Base-by-base conservation (phyloP, 208 protist genomes). In the Trypanosomatidae sp. region DNA sequence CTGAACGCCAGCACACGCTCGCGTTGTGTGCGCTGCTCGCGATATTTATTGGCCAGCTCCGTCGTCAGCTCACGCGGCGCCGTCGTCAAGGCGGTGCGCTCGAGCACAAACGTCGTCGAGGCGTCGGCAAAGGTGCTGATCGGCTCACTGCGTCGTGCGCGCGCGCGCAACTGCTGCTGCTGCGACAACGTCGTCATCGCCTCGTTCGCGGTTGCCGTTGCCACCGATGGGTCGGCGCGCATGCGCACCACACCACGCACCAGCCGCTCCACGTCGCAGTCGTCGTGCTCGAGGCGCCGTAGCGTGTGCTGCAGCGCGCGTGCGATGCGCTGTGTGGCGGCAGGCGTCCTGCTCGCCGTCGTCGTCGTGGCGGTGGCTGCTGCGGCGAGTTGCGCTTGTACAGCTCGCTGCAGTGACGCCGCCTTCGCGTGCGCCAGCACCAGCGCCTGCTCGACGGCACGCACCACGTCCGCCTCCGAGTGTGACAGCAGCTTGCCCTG, bases 381-480 rank as follows among this genome's bases (percentile, higher is more conserved):
- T 15, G 19, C n/a, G 10, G 21, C 18, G 28, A 10, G 11, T 43
- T 28, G 26, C 45, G 42, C 40, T 57, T 13, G 15, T 50, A 47
- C 23, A 55, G 11, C 33, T 37, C 18, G 33, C 30, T 53, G 41
- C 1, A 66, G 38, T 26, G 48, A 64, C 16, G 37, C 48, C 15
- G 15, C 23, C 24, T 64, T 52, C 4, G 51, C 52, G 4, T 56
- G 38, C 32, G 21, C 43, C 19, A 41, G 55, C 28, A 45, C 63
- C 61, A 65, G 54, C 25, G 52, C 61, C 8, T 58, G 53, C 23
- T 71, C 56, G 13, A 71, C 50, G 10, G 54, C 47, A 11, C 65
- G 56, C 25, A 88, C 59, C 23, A 84, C 59, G 20, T 74, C 67
- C 3, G 32, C 47, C 49, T 79, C 66, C 38, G 69, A 53, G 22